phyloP scores from a whole-genome alignment of 768 basidiomycete genomes.

The Paxillus involutus region DNA sequence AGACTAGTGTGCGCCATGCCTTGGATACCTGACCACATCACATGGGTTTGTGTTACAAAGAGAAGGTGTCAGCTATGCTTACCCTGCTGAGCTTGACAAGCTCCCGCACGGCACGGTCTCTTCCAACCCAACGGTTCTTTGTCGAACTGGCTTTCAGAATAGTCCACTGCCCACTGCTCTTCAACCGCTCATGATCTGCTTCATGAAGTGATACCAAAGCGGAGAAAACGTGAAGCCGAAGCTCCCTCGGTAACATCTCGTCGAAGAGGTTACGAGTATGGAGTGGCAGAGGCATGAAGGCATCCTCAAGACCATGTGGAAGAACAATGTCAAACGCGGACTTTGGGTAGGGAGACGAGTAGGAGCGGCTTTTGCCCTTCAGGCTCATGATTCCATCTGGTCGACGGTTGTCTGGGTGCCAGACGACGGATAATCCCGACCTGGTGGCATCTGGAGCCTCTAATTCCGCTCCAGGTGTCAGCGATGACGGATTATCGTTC shows the following conservation, averaged over 20 bases:
- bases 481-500: constrained; percentile 21
- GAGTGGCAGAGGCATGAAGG: constrained; percentile 49
- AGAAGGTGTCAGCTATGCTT: constrained; percentile 31
- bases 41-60: constrained; percentile 8
- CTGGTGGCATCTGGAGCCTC: constrained; percentile 5
- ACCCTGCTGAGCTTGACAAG: constrained; percentile 80
- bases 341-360: constrained; percentile 63
- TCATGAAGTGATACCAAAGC: constrained; percentile 59
- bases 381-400: constrained; percentile 23
- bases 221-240: constrained; percentile 59
- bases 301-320: constrained; percentile 40
- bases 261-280: constrained; percentile 61
- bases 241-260: constrained; percentile 67
- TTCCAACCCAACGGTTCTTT: constrained; percentile 72
- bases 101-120: constrained; percentile 71
- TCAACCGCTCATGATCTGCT: constrained; percentile 49
- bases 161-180: constrained; percentile 56
- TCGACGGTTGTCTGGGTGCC: constrained; percentile 15
- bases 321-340: constrained; percentile 63
- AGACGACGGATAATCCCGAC: constrained; percentile 8
- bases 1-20: constrained; percentile 69
- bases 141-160: constrained; percentile 58
- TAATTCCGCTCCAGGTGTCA: constrained; percentile 15
- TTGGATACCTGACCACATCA: constrained; percentile 62
- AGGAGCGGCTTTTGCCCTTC: constrained; percentile 56